phyloP scores from a whole-genome alignment of 345 rosid genomes.

The Salix dunnii region DNA sequence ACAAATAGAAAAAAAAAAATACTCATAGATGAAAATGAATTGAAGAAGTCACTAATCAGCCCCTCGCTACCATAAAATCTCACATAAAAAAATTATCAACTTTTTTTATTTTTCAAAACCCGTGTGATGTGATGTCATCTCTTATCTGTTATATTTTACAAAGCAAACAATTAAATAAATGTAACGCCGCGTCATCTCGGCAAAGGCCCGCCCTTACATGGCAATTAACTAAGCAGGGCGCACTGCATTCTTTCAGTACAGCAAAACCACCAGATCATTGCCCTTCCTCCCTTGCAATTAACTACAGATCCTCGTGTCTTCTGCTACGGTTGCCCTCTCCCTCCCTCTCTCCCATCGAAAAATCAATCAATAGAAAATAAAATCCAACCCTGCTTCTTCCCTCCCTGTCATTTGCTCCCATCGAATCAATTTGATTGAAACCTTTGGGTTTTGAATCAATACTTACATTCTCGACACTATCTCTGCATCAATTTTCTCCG shows the following conservation, averaged over 20 bases:
- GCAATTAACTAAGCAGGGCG: neutral
- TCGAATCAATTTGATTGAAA: conserved; percentile 1
- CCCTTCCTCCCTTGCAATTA: neutral
- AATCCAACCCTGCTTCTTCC: neutral
- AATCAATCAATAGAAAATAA: neutral
- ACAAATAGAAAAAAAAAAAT: too few species aligned
- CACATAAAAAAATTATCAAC: neutral
- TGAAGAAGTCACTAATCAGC: too few species aligned
- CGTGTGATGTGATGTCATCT: neutral
- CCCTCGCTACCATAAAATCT: too few species aligned
- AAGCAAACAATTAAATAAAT: too few species aligned
- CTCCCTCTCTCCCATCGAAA: neutral
- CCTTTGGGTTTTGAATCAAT: neutral
- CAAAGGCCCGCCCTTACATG: neutral
- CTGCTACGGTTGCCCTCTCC: neutral
- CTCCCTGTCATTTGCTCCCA: neutral
- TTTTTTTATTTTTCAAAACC: neutral
- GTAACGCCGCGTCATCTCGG: neutral
- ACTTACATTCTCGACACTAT: neutral
- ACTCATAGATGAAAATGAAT: too few species aligned
- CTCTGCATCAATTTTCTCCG: neutral
- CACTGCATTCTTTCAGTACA: neutral
- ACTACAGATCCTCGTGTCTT: neutral
- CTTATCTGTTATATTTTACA: neutral
- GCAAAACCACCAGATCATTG: neutral